A percentile compares a stretch with the other conserved stretches of the same genome.
These are phyloP conservation scores for Aureobasidium sp. DNA, from an alignment of 2,329 filamentous ascomycete genomes.

Conservation along the genomic window DNA sequence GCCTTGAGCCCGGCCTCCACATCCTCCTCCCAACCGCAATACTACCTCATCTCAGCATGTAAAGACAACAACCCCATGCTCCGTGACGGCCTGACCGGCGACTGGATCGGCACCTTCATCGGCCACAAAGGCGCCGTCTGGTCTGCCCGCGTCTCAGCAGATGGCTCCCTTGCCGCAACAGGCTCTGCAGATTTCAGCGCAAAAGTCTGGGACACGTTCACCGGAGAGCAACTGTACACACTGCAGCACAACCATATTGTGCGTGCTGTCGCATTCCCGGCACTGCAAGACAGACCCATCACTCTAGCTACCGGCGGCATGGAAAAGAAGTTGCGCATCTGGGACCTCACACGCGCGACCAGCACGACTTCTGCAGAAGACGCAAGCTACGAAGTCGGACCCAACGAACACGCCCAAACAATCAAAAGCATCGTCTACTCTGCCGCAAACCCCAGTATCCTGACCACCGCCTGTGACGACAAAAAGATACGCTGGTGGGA, in stretches of 20 bases:
- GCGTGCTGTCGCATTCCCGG: slow-evolving; percentile 75
- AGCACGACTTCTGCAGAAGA: slow-evolving; percentile 33
- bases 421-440: slow-evolving; percentile 95
- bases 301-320: slow-evolving; percentile 86
- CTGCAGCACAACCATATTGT: slow-evolving; percentile 94
- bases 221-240: slow-evolving; percentile 79
- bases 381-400: slow-evolving; percentile 71
- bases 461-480: slow-evolving; percentile 86
- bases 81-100: slow-evolving; percentile 87
- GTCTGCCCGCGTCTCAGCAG: slow-evolving; percentile 84
- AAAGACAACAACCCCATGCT: slow-evolving; percentile 97
- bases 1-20: slow-evolving; percentile 49
- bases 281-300: slow-evolving; percentile 58
- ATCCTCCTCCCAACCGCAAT: slow-evolving; percentile 43
- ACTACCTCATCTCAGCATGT: slow-evolving; percentile 79
- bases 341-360: slow-evolving; percentile 65
- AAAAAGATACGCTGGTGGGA: slow-evolving; percentile 95
- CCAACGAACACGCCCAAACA: slow-evolving; percentile 72
- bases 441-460: slow-evolving; percentile 73
- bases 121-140: slow-evolving; percentile 98
- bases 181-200: slow-evolving; percentile 87
- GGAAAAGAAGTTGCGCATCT: slow-evolving; percentile 94
- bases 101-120: slow-evolving; percentile 97
- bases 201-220: slow-evolving; percentile 96
- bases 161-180: slow-evolving; percentile 82